Evolutionary conservation across 2,329 filamentous ascomycete species (phyloP).

Genomic region (Paracorniculantispora psalliotae): DNA sequence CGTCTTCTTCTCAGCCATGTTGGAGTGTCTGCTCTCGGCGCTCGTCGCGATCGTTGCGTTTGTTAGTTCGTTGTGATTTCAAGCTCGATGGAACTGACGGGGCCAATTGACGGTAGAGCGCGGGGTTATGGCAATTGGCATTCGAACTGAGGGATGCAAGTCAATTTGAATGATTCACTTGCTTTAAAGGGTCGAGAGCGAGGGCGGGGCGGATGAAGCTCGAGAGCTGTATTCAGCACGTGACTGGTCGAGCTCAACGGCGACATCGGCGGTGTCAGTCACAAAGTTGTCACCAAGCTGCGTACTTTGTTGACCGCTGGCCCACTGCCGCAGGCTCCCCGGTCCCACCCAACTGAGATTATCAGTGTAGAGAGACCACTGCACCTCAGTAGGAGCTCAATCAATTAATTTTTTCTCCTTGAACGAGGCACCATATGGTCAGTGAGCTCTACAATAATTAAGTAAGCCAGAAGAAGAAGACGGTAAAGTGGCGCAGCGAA

Average conservation of each 20-base stretch:
- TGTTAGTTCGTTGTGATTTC: conserved; percentile 13
- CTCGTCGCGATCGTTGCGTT: conserved; percentile 12
- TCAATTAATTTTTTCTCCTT: too few relatives aligned
- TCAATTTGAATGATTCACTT: conserved; percentile 9
- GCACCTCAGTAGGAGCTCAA: too few relatives aligned
- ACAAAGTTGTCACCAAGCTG: background rate
- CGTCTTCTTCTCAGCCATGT: conserved; percentile 22
- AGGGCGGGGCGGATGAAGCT: conserved; percentile 16
- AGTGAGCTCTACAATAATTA: too few relatives aligned
- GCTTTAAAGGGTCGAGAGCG: conserved; percentile 16
- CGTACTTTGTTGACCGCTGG: background rate
- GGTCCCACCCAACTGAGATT: too few relatives aligned
- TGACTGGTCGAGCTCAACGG: conserved; percentile 4
- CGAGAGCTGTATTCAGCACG: conserved; percentile 16
- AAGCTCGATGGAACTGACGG: conserved; percentile 18
- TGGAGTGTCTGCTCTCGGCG: conserved; percentile 8
- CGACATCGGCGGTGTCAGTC: background rate
- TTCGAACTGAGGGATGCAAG: conserved; percentile 18
- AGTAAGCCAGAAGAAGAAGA: too few relatives aligned
- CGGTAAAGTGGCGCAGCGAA: too few relatives aligned
- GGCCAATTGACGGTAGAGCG: conserved; percentile 17
- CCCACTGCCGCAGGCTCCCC: too few relatives aligned
- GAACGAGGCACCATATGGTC: too few relatives aligned
- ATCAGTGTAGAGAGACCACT: too few relatives aligned
- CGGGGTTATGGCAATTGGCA: conserved; percentile 15